phyloP scores from a whole-genome alignment of 306 rosid genomes.

The Citrullus amarus region DNA sequence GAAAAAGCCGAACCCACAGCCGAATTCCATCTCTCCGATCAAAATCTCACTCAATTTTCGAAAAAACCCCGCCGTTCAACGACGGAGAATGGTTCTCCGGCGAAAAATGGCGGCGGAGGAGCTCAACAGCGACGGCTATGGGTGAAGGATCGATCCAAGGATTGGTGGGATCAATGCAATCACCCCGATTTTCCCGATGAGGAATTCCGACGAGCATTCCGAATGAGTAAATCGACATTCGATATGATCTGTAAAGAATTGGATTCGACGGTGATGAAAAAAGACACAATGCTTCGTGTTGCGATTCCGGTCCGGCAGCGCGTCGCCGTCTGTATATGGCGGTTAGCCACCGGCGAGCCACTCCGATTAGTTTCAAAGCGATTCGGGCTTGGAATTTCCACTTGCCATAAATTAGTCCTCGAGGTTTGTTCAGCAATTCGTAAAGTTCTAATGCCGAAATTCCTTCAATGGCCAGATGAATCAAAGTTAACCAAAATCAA shows the following conservation, averaged over 20 bases:
- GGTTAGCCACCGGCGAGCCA: constrained; percentile 92
- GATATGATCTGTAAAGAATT: constrained; percentile 70
- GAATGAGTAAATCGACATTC: constrained; percentile 76
- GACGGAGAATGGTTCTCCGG: background rate
- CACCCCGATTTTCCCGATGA: constrained; percentile 63
- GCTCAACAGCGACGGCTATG: constrained; percentile 51
- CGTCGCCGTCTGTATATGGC: constrained; percentile 86
- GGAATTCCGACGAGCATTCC: constrained; percentile 64
- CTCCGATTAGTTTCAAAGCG: constrained; percentile 65
- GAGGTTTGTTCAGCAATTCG: constrained; percentile 84
- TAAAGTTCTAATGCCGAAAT: constrained; percentile 77
- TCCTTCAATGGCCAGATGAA: constrained; percentile 76
- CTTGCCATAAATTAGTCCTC: constrained; percentile 80
- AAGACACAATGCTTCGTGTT: constrained; percentile 58
- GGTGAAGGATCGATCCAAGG: constrained; percentile 89
- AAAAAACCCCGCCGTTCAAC: background rate
- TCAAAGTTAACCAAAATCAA: constrained; percentile 28
- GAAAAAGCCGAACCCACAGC: background rate
- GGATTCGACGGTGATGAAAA: constrained; percentile 65
- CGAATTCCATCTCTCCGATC: background rate
- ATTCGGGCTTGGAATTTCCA: constrained; percentile 84
- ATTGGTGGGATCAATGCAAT: constrained; percentile 97
- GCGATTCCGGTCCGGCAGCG: constrained; percentile 89
- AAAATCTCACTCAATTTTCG: background rate
- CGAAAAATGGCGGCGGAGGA: constrained; percentile 2